Conservation (phyloP, 2,329 filamentous ascomycete species). For the Verticillium zaregamsianum region DNA sequence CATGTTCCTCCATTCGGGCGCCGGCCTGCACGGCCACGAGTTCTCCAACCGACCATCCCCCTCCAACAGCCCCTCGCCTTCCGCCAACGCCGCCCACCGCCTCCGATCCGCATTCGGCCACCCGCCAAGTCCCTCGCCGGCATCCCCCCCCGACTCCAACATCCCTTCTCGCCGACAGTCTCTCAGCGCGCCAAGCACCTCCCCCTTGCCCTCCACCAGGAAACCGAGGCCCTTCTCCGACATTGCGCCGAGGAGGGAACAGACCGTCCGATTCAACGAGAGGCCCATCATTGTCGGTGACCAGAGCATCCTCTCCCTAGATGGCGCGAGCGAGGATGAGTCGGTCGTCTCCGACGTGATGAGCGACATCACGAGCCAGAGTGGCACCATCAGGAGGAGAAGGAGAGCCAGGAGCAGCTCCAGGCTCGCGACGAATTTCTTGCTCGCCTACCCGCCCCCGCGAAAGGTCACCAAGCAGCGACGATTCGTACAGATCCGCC, state of each 20-base stretch:
- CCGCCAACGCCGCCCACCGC: constrained; percentile 38
- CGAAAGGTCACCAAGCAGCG: constrained; percentile 56
- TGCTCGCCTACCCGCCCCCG: constrained; percentile 65
- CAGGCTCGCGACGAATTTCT: constrained; percentile 58
- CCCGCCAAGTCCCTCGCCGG: constrained; percentile 3
- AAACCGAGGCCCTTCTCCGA: constrained; percentile 30
- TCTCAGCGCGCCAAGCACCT: constrained; percentile 5
- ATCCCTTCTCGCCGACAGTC: constrained; percentile 22
- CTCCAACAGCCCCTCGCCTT: constrained; percentile 27
- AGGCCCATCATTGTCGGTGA: constrained; percentile 23
- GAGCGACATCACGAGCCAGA: constrained; percentile 31
- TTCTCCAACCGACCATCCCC: constrained; percentile 39
- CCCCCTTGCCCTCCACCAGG: not conserved
- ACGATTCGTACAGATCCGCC: constrained; percentile 62
- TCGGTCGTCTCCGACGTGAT: constrained; percentile 35
- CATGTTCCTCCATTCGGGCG: constrained; percentile 58
- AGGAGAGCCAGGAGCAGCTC: constrained; percentile 18
- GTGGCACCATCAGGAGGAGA: constrained; percentile 27
- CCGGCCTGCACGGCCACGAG: constrained; percentile 57
- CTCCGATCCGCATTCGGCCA: constrained; percentile 36
- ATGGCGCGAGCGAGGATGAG: constrained; percentile 45
- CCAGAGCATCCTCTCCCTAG: constrained; percentile 4
- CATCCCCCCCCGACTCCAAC: constrained; percentile 27
- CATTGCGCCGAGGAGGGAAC: constrained; percentile 31
- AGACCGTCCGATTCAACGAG: constrained; percentile 43